Percentiles rank a stretch among this genome's conserved stretches.
phyloP scores from a whole-genome alignment of 805 yeast genomes.

The Candida ortonii region DNA sequence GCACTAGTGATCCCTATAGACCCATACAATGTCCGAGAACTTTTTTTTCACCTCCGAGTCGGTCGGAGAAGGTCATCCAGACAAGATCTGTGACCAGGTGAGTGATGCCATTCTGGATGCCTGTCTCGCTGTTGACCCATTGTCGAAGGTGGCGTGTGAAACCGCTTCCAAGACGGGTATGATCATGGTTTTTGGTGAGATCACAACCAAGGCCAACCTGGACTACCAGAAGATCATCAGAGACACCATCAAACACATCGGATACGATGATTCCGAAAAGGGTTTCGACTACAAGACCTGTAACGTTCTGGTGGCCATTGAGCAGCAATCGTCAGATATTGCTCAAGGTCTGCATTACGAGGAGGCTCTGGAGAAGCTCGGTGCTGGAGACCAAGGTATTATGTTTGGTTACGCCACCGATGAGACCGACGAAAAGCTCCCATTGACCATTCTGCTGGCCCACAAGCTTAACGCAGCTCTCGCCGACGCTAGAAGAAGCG shows the following conservation, averaged over 20 bases:
- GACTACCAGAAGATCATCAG: slow-evolving; percentile 98
- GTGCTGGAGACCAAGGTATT: slow-evolving; percentile 99
- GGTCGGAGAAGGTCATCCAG: slow-evolving; percentile 94
- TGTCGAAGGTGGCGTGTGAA: slow-evolving; percentile 98
- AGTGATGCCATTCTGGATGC: slow-evolving; percentile 98
- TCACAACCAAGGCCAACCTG: slow-evolving; percentile 91
- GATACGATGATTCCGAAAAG: slow-evolving; percentile 92
- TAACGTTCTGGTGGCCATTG: slow-evolving; percentile 97
- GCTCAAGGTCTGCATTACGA: slow-evolving; percentile 99
- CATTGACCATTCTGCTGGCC: slow-evolving; percentile 89
- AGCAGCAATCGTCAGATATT: slow-evolving; percentile 98
- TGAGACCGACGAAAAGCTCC: slow-evolving; percentile 96
- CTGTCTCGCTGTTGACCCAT: slow-evolving; percentile 91
- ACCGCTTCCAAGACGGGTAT: slow-evolving; percentile 99
- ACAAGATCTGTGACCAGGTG: slow-evolving; percentile 97
- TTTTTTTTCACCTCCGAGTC: slow-evolving; percentile 61
- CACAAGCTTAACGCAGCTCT: slow-evolving; percentile 96
- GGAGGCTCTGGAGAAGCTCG: slow-evolving; percentile 91
- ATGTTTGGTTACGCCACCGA: slow-evolving; percentile 99
- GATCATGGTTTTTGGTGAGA: slow-evolving; percentile 99
- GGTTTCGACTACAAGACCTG: slow-evolving; percentile 99
- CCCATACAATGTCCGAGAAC: slow-evolving; percentile 26
- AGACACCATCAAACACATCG: slow-evolving; percentile 97
- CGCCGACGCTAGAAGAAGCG: slow-evolving; percentile 97
- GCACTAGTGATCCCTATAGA: too few species aligned